These are phyloP conservation scores for Hemisphaericaspora xylanilytica DNA, from an alignment of 1,139 yeast genomes.

Conservation along the genomic window DNA sequence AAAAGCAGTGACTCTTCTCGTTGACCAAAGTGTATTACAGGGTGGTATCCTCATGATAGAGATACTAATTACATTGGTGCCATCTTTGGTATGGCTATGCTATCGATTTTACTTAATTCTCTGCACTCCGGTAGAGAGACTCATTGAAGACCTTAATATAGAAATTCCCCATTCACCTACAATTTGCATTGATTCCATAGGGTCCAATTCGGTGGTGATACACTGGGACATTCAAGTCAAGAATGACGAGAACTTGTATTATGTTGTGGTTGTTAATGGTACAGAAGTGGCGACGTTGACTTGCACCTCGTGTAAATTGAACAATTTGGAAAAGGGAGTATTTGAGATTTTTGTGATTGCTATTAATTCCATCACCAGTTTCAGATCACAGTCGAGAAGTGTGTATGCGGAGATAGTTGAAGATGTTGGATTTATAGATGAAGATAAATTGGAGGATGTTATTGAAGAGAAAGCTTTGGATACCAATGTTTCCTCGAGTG, in stretches of 20 bases:
- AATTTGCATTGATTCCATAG: conserved; percentile 40
- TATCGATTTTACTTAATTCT: conserved; percentile 39
- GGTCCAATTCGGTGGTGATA: conserved; percentile 29
- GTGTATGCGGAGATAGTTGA: conserved; percentile 18
- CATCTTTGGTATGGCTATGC: conserved; percentile 42
- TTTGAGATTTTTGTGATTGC: conserved; percentile 43
- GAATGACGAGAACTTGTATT: conserved; percentile 35
- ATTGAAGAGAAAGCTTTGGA: conserved; percentile 5
- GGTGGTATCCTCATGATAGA: conserved; percentile 30
- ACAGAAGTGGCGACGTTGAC: conserved; percentile 40
- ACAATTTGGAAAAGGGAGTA: conserved; percentile 29
- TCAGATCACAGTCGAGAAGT: conserved; percentile 35
- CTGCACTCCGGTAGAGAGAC: conserved; percentile 37
- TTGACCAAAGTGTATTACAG: too few relatives aligned
- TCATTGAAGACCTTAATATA: conserved; percentile 36
- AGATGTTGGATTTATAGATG: conserved; percentile 6
- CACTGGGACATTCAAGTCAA: conserved; percentile 44
- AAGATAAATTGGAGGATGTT: conserved; percentile 11
- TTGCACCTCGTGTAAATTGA: conserved; percentile 37
- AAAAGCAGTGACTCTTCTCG: too few relatives aligned
- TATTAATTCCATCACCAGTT: conserved; percentile 36
- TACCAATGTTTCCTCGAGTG: background rate
- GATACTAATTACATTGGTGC: conserved; percentile 40
- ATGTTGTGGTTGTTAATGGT: conserved; percentile 35
- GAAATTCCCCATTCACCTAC: conserved; percentile 44